Evolutionary conservation across 2,329 filamentous ascomycete species (phyloP).

Genomic region (Stagonosporopsis rhizophila): DNA sequence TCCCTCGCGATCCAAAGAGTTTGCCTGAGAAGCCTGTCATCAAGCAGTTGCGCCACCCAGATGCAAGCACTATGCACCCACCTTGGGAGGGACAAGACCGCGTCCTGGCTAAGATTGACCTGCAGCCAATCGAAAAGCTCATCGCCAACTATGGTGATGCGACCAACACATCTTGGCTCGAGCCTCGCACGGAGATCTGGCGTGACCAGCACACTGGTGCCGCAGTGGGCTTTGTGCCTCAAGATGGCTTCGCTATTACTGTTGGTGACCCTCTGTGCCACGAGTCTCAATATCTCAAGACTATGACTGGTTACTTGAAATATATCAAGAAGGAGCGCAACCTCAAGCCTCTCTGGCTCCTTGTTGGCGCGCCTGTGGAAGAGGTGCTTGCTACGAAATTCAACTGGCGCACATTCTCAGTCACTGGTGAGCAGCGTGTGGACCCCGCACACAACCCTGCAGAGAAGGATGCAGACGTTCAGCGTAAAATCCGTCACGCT

Average conservation of each 20-base stretch:
- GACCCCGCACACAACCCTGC: constrained; percentile 74
- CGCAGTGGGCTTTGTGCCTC: constrained; percentile 81
- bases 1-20: constrained; percentile 87
- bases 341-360: constrained; percentile 86
- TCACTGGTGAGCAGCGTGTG: constrained; percentile 86
- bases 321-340: constrained; percentile 74
- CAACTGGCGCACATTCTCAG: constrained; percentile 87
- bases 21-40: constrained; percentile 72
- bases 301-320: constrained; percentile 76
- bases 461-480: constrained; percentile 69
- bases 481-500: constrained; percentile 79
- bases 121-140: constrained; percentile 81
- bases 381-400: constrained; percentile 80
- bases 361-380: constrained; percentile 80
- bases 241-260: constrained; percentile 80
- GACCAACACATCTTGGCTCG: constrained; percentile 91
- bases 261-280: constrained; percentile 90
- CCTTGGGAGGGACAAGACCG: constrained; percentile 65
- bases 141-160: constrained; percentile 96
- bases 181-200: constrained; percentile 88
- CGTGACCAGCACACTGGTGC: constrained; percentile 80
- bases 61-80: constrained; percentile 80
- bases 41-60: constrained; percentile 78
- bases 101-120: constrained; percentile 57
- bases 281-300: constrained; percentile 73